Evolutionary conservation across 2,329 filamentous ascomycete genomes (phyloP), one percentile per base, ranked within the genome.

Genomic region (Colletotrichum sp.): DNA sequence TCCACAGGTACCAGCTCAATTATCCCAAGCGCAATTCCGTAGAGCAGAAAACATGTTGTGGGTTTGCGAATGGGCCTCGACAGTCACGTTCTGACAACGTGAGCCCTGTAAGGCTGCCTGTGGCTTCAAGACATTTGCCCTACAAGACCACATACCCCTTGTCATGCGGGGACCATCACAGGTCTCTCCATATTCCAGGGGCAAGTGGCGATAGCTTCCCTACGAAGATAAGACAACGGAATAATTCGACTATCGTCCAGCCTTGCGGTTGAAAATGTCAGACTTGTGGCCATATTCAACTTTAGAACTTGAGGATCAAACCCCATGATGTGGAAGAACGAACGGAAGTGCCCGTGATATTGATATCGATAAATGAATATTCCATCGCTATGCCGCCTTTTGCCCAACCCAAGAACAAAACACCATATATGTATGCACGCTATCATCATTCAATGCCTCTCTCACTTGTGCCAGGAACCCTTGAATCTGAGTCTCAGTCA

Each of bases 371-470:
- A 52, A 21, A 13, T 52, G 43, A 52, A 24, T 21, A 21, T 52
- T 21, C 43, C 43, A 52, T 21, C 43, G 43, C 43, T 52, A 52
- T 52, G 43, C 43, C 21, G 55, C 48, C 66, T 69, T 69, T 34
- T 69, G 66, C 34, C 66, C 66, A 21, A 61, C 55, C 66, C 55
- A 61, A 13, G 66, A 69, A 43, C 43, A 69, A 32, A 61, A 69
- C 24, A 38, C 26, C 30, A 32, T 26, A 10, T 48, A 61, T 15
- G 66, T 26, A 69, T 69, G 66, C 66, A 61, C 26, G 6, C 55
- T 61, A 6, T 9, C 52, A 61, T 69, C 66, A 16, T 69, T 30
- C 24, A 69, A 30, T 24, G 66, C 66, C 21, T 61, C 55, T 24
- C 26, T 18, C 18, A 69, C 66, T 8, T 32, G 7, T 34, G 16